Percentiles rank a stretch among this genome's conserved stretches.
Evolutionary conservation across 306 rosid genomes (phyloP).

Genomic region (Glycyrrhiza uralensis): DNA sequence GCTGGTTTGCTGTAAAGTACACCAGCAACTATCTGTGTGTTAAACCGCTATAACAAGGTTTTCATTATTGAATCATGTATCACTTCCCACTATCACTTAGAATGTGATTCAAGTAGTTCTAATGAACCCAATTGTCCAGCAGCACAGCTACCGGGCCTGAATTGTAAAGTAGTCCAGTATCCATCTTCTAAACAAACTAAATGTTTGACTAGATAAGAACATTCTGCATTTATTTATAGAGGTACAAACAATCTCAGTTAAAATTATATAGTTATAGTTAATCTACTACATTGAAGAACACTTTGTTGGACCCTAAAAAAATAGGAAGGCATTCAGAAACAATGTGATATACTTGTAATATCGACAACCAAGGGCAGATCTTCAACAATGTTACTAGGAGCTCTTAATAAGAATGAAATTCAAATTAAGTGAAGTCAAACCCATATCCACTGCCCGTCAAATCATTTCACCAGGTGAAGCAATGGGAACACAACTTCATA

Average conservation of each 20-base stretch:
- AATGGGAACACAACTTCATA: constrained; percentile 31
- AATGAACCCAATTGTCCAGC: neutral
- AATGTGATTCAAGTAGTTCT: constrained; percentile 3
- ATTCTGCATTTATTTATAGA: constrained; percentile 1
- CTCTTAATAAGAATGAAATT: constrained; percentile 23
- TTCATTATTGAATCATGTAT: constrained; percentile 13
- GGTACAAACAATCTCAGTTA: neutral
- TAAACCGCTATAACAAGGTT: constrained; percentile 12
- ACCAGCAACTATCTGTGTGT: neutral
- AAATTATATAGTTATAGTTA: neutral
- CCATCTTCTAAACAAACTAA: constrained; percentile 25
- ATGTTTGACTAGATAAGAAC: constrained; percentile 11
- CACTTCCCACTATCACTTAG: neutral
- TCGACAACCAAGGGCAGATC: constrained; percentile 39
- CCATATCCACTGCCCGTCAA: constrained; percentile 19
- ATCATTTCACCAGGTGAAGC: constrained; percentile 19
- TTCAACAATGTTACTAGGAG: constrained; percentile 27
- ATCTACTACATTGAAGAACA: constrained; percentile 11
- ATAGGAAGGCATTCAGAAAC: constrained; percentile 13
- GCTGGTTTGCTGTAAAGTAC: neutral
- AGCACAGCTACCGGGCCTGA: neutral
- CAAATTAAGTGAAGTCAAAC: constrained; percentile 13
- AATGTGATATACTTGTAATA: constrained; percentile 22
- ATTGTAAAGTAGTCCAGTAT: neutral
- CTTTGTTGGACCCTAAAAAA: neutral